Evolutionary conservation across 148 eudicot species (phyloP), one percentile per base, ranked within the genome.

Genomic region (Rhododendron mucronatum): DNA sequence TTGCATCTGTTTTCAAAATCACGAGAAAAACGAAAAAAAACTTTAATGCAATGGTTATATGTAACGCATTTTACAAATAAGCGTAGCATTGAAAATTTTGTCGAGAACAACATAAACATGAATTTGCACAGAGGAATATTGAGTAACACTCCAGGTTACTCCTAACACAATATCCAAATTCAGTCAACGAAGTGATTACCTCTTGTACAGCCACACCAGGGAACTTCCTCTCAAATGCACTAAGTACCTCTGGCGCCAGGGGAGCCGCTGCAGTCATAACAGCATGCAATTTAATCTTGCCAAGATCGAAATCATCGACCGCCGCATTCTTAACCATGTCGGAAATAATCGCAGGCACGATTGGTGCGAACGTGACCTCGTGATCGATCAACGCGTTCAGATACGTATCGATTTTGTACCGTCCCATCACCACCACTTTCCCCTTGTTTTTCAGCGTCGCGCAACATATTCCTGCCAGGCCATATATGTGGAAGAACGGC

Each of bases 181-280:
- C 41, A 41, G 30, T 16, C 15, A n/a, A 41, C 26, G 4, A 30
- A 18, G 28, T 48, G 63, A 65, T 74, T 85, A 96, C 99, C 98
- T 97, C 98, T 85, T 95, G 98, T 13, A 97, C 98, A 15, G 85
- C 91, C 57, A 97, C 96, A 28, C 90, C 91, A 3, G 99, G 98
- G 44, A 95, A 97, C 84, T 95, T 97, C 80, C 81, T 90, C 91
- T 94, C 95, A 67, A 97, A 97, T 0, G 91, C 95, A 10, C 74
- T 79, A 20, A 93, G 94, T 13, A 97, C 92, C 89, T 97, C 98
- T 0, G 99, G 99, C 0, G 99, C 99, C 15, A 97, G 91, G 1
- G 99, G 98, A 48, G 99, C 98, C 5, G 99, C 99, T 0, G 99
- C 99, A 0, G 98, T 94, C 98, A 97, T 95, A n/a, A 97, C 87